These are phyloP conservation scores for Tuber melanosporum DNA, from an alignment of 495 filamentous ascomycete genomes.

Conservation along the genomic window DNA sequence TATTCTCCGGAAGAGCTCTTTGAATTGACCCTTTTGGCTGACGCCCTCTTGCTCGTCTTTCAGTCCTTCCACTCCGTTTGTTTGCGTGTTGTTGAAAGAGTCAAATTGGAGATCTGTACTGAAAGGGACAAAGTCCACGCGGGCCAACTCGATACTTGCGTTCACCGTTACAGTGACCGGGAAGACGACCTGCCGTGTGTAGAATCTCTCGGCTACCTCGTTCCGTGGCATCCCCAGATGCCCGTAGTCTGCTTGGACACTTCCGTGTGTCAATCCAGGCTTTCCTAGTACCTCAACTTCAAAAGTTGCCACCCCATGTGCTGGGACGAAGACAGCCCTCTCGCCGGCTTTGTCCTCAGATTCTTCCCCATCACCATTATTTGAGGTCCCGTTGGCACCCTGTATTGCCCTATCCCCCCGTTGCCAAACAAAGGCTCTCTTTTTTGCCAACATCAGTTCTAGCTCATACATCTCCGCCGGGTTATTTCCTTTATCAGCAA, in stretches of 20 bases:
- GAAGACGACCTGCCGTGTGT: constrained; percentile 74
- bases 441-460: constrained; percentile 66
- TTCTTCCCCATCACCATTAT: background rate
- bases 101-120: constrained; percentile 47
- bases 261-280: constrained; percentile 71
- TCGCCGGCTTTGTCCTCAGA: constrained; percentile 8
- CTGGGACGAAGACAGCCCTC: constrained; percentile 53
- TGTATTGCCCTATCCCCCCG: constrained; percentile 44
- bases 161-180: constrained; percentile 86
- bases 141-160: constrained; percentile 71
- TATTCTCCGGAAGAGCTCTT: constrained; percentile 34
- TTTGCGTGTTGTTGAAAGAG: constrained; percentile 44
- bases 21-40: constrained; percentile 38
- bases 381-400: background rate
- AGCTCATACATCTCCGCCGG: constrained; percentile 76
- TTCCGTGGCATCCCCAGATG: constrained; percentile 57
- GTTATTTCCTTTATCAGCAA: constrained; percentile 67
- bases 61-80: constrained; percentile 31
- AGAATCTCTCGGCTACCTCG: constrained; percentile 62
- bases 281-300: constrained; percentile 80
- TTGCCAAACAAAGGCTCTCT: constrained; percentile 63
- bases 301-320: constrained; percentile 64
- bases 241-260: constrained; percentile 67
- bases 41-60: constrained; percentile 33
- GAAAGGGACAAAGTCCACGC: constrained; percentile 73